These are phyloP conservation scores for Trametes cinnabarina DNA, from an alignment of 768 basidiomycete species.

Conservation along the genomic window DNA sequence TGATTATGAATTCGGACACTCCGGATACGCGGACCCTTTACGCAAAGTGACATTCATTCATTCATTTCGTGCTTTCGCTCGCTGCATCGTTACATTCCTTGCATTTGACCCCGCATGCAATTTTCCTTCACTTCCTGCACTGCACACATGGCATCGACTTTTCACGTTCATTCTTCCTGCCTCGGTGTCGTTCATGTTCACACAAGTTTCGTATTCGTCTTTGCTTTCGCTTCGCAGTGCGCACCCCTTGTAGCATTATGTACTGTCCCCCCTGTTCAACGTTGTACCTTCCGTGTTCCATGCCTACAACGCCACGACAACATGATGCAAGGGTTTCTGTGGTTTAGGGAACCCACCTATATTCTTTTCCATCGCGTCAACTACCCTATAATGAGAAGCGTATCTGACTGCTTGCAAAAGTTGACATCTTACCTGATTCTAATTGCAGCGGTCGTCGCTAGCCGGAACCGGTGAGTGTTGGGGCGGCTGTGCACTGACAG, in stretches of 20 bases:
- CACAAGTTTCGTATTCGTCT: slow-evolving; percentile 12
- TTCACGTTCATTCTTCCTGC: background rate
- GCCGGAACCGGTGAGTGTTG: background rate
- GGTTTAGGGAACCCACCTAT: slow-evolving; percentile 18
- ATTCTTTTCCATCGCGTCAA: background rate
- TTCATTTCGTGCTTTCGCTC: slow-evolving; percentile 19
- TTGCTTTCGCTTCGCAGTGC: slow-evolving; percentile 22
- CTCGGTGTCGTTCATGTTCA: slow-evolving; percentile 7
- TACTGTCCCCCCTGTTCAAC: background rate
- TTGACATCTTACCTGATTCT: too few relatives aligned
- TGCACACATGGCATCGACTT: slow-evolving; percentile 12
- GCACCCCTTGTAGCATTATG: slow-evolving; percentile 12
- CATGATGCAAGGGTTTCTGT: slow-evolving; percentile 17
- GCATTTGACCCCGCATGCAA: background rate
- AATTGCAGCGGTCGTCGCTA: too few relatives aligned
- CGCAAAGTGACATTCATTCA: slow-evolving; percentile 19
- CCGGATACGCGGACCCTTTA: slow-evolving; percentile 17
- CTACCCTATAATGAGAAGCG: too few relatives aligned
- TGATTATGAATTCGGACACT: slow-evolving; percentile 17
- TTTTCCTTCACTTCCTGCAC: background rate
- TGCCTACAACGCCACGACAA: slow-evolving; percentile 12
- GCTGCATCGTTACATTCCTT: slow-evolving; percentile 17
- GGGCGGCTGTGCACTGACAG: background rate
- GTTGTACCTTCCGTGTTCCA: slow-evolving; percentile 10
- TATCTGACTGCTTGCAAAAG: too few relatives aligned